phyloP scores from a whole-genome alignment of 345 rosid species.

The Brassica rapa region DNA sequence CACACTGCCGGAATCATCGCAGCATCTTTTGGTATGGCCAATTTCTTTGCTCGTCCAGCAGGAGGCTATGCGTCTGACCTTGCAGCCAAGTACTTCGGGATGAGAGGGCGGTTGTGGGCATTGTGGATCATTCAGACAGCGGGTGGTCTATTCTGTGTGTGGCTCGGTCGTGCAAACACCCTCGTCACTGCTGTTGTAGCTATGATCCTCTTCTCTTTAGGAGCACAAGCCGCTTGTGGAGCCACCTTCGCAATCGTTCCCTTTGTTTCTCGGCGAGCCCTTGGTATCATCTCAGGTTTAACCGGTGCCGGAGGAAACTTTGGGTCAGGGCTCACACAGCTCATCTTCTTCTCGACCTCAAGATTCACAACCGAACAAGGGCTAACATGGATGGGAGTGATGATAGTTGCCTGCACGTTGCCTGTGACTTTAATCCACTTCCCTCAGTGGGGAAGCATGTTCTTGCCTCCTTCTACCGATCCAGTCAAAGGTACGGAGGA shows the following conservation, averaged over 20 bases:
- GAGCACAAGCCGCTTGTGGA: slow-evolving; percentile 64
- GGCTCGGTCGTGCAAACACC: slow-evolving; percentile 47
- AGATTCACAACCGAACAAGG: slow-evolving; percentile 43
- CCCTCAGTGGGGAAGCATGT: slow-evolving; percentile 73
- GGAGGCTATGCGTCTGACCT: slow-evolving; percentile 53
- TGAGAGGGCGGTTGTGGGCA: slow-evolving; percentile 60
- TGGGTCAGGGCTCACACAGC: slow-evolving; percentile 59
- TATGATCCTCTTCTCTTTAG: slow-evolving; percentile 57
- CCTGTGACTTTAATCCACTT: slow-evolving; percentile 53
- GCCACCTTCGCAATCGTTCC: slow-evolving; percentile 61
- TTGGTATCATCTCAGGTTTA: slow-evolving; percentile 53
- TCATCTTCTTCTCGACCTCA: slow-evolving; percentile 49
- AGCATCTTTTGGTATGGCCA: slow-evolving; percentile 61
- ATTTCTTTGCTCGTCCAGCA: slow-evolving; percentile 53
- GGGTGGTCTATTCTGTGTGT: slow-evolving; percentile 61
- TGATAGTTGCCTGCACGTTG: slow-evolving; percentile 57
- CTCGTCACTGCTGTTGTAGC: slow-evolving; percentile 41
- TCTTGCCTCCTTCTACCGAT: slow-evolving; percentile 47
- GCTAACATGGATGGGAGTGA: slow-evolving; percentile 54
- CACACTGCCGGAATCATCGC: slow-evolving; percentile 58
- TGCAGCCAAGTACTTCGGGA: slow-evolving; percentile 48
- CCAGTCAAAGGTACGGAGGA: slow-evolving; percentile 49
- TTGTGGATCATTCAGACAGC: slow-evolving; percentile 57
- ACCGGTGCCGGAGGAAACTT: slow-evolving; percentile 64
- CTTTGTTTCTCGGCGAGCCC: slow-evolving; percentile 55